These are phyloP conservation scores for Syzygium oleosum DNA, from an alignment of 345 rosid species.

Conservation along the genomic window DNA sequence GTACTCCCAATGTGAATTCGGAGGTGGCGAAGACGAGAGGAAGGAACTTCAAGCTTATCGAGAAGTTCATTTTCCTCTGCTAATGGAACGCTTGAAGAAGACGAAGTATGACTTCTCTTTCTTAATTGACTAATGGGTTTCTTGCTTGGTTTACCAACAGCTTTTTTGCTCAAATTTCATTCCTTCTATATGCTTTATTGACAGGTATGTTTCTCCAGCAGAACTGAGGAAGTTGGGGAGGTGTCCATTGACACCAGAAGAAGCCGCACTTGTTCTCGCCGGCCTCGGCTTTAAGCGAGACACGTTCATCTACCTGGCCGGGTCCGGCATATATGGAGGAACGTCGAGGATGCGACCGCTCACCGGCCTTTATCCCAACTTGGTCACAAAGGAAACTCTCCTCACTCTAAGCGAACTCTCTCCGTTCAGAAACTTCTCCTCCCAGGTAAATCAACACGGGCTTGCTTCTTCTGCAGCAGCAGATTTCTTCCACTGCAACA, in stretches of 20 bases:
- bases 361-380: conserved; percentile 65
- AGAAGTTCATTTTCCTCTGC: conserved; percentile 74
- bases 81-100: conserved; percentile 52
- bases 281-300: conserved; percentile 59
- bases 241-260: conserved; percentile 97
- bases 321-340: conserved; percentile 68
- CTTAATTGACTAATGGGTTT: neutral
- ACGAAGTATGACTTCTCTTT: conserved; percentile 33
- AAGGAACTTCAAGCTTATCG: conserved; percentile 77
- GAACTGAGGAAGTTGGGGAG: conserved; percentile 70
- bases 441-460: conserved; percentile 41
- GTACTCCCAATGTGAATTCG: conserved; percentile 81
- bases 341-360: conserved; percentile 62
- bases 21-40: conserved; percentile 67
- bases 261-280: conserved; percentile 80
- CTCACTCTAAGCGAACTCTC: conserved; percentile 66
- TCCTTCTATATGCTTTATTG: neutral
- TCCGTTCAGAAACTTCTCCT: conserved; percentile 81
- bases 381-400: conserved; percentile 83
- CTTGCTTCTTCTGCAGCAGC: neutral
- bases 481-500: neutral
- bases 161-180: neutral
- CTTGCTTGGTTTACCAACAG: neutral
- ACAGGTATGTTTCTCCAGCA: conserved; percentile 43
- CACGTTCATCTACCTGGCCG: conserved; percentile 76